These are phyloP conservation scores for Austroboletus niveus DNA, from an alignment of 1,284 basidiomycete genomes.

Conservation along the genomic window DNA sequence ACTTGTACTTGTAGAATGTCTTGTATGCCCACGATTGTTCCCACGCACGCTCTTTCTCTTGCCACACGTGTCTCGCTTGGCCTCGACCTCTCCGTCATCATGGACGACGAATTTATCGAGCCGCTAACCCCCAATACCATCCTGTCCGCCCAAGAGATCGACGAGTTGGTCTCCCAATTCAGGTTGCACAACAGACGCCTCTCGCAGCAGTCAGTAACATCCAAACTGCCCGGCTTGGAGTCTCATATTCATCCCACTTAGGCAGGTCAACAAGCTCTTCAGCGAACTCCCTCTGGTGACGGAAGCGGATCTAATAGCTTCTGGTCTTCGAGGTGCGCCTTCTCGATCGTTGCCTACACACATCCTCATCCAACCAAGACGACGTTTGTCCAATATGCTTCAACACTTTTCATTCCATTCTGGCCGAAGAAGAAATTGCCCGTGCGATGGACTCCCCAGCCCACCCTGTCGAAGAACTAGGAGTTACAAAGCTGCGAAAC, in stretches of 20 bases:
- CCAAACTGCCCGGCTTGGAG: neutral
- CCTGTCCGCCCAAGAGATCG: conserved; percentile 31
- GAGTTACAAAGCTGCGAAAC: conserved; percentile 58
- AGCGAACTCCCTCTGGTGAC: conserved; percentile 41
- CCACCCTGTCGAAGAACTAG: conserved; percentile 60
- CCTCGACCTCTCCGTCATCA: conserved; percentile 8
- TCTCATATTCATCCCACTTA: conserved; percentile 16
- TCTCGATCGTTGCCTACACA: neutral
- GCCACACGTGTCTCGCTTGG: conserved; percentile 4
- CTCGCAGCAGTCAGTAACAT: conserved; percentile 24
- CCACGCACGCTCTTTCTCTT: conserved; percentile 18
- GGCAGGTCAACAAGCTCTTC: conserved; percentile 37
- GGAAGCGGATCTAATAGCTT: conserved; percentile 39
- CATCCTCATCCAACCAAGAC: conserved; percentile 39
- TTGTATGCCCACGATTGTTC: conserved; percentile 18
- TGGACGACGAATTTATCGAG: conserved; percentile 24
- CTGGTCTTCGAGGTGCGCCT: conserved; percentile 37
- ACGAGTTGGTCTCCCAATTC: conserved; percentile 32
- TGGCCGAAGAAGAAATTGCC: conserved; percentile 73
- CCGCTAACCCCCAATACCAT: conserved; percentile 1
- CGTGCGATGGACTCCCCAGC: conserved; percentile 73
- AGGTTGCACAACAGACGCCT: conserved; percentile 27
- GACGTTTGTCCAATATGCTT: conserved; percentile 70
- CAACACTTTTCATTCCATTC: conserved; percentile 55
- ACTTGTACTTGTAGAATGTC: conserved; percentile 24